Base-by-base conservation (phyloP, 495 filamentous ascomycete genomes). In the Amorphotheca resinae region DNA sequence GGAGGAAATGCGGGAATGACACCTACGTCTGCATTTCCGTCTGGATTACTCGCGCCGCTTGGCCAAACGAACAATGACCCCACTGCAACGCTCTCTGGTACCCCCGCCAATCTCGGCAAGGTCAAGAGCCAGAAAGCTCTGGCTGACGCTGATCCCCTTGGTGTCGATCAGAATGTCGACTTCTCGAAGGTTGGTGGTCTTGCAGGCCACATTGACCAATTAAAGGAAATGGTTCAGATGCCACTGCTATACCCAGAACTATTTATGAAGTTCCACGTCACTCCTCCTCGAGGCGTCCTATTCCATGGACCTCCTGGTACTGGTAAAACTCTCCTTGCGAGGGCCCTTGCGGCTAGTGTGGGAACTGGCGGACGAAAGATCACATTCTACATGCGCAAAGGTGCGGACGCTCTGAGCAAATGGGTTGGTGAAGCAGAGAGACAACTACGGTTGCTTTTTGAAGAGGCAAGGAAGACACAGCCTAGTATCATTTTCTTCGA, bases 401-500 rank as follows among this genome's bases (percentile, higher is more conserved):
- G 93, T 43, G 93, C 88, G 25, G 91, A 98, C 69, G 87, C 86
- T 34, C 67, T 96, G 33, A 94, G 86, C 62, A 98, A 98, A 65
- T 98, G 91, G 91, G 93, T 96, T 44, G 91, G 91, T 56, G 91
- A 98, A 64, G 93, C 93, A 11, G 91, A 98, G 60, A 77, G 87
- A 54, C 91, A 96, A 57, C 72, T 98, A 15, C 77, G 91, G 20
- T 63, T 95, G 42, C 70, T 98, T 2, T 98, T 98, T 52, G 91
- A 98, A 52, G 93, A 98, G 62, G 91, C 91, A 11, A 74, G 87
- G 50, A 87, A 83, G 56, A 95, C 77, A 7, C 93, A 96, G 56
- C 91, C 91, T 0, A 95, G 87, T 57, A 98, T 98, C 60, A 98
- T 98, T 56, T 98, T 98, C 67, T 98, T 98, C 51, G 91, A 98